Percentiles rank a stretch among this genome's conserved stretches.
Evolutionary conservation across 495 filamentous ascomycete species (phyloP).

Genomic region (Clohesyomyces aquaticus): DNA sequence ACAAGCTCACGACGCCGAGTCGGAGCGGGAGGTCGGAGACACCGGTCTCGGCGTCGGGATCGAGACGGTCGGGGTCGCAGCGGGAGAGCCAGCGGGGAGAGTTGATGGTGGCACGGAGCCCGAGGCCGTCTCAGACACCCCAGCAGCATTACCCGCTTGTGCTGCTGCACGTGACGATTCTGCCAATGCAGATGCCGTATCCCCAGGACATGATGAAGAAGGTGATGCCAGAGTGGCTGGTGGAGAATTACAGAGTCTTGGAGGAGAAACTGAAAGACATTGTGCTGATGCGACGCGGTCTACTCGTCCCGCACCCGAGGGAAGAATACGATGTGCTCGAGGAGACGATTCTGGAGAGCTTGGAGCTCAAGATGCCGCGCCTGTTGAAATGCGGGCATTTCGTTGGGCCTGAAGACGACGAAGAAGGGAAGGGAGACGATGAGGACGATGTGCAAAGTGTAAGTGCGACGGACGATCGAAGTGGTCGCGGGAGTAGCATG

Average conservation of each 20-base stretch:
- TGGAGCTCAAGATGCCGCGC: slow-evolving; percentile 74
- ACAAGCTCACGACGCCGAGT: slow-evolving; percentile 35
- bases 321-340: slow-evolving; percentile 91
- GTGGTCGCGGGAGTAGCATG: slow-evolving; percentile 48
- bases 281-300: slow-evolving; percentile 73
- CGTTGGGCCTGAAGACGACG: slow-evolving; percentile 33
- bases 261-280: slow-evolving; percentile 76
- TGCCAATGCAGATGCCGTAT: slow-evolving; percentile 72
- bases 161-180: slow-evolving; percentile 81
- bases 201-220: slow-evolving; percentile 57
- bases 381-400: slow-evolving; percentile 80
- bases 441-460: slow-evolving; percentile 29
- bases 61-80: slow-evolving; percentile 31
- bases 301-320: slow-evolving; percentile 85
- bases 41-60: slow-evolving; percentile 33
- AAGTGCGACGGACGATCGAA: slow-evolving; percentile 17
- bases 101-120: slow-evolving; percentile 23
- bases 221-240: slow-evolving; percentile 61
- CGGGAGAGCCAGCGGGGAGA: slow-evolving; percentile 9
- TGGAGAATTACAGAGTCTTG: slow-evolving; percentile 73
- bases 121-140: slow-evolving; percentile 17
- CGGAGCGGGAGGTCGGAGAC: slow-evolving; percentile 37
- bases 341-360: slow-evolving; percentile 83
- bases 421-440: slow-evolving; percentile 24
- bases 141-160: slow-evolving; percentile 69